Evolutionary conservation across 257 asterid species (phyloP), one percentile per base, ranked within the genome.

Genomic region (Forsythia viridissima): DNA sequence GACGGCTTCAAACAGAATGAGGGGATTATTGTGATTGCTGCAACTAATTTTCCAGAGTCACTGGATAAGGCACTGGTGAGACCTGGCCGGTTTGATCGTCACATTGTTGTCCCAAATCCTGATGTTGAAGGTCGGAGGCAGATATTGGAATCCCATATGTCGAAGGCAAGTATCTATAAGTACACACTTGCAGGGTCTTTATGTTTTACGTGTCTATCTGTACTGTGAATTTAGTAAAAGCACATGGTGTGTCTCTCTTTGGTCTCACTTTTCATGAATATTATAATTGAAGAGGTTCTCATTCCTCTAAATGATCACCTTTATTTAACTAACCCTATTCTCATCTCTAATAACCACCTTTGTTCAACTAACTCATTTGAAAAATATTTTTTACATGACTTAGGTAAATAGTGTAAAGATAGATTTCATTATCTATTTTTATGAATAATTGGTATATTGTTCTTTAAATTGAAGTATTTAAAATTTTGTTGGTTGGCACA

Each of bases 1-100:
- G 98, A 95, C 79, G 99, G 99, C 46, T 95, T 95, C 87, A 95
- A 95, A 85, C 99, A 93, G 77, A 95, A 93, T 46, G 97, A 95
- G 76, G 97, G 99, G 43, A 88, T 95, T 43, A 93, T 95, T 78
- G 99, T 93, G 80, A 89, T 95, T 80, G 99, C 97, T 24, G 99
- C 99, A 2, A 93, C 98, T 67, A 93, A 93, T 82, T 93, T 95
- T 79, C 98, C 97, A 0, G 97, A 95, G 87, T 93, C 97, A 0
- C 74, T 95, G 87, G 99, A 93, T 85, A 95, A 92, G 84, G 99
- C 99, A 55, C 88, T 95, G 79, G 94, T 95, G 78, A 92, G 99
- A 77, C 97, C 98, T 57, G 99, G 97, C 46, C 90, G 98, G 69
- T 95, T 95, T 75, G 99, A 95, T 84, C 94, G 97, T 51, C 90